Evolutionary conservation across 169 alveolate species (phyloP).

Genomic region (Besnoitia besnoiti): DNA sequence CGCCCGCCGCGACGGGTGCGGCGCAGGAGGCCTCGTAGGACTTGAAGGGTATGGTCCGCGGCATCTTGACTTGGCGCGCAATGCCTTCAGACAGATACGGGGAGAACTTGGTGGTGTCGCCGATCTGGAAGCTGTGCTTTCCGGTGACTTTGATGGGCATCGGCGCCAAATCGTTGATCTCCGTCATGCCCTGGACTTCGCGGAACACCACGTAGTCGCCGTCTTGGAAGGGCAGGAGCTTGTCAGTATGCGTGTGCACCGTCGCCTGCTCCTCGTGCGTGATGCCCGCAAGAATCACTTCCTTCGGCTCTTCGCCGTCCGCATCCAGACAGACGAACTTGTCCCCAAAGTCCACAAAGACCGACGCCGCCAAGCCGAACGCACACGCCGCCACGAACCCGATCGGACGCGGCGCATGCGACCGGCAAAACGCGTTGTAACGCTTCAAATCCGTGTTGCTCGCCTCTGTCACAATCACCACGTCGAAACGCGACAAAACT

Average conservation of each 20-base stretch:
- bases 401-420: conserved; percentile 55
- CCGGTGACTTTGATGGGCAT: conserved; percentile 86
- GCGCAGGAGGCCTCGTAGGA: conserved; percentile 78
- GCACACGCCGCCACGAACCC: conserved; percentile 72
- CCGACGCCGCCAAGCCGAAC: conserved; percentile 94
- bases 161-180: conserved; percentile 92
- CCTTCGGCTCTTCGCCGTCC: conserved; percentile 88
- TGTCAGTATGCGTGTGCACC: conserved; percentile 83
- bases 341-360: conserved; percentile 96
- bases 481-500: conserved; percentile 79
- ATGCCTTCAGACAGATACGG: conserved; percentile 88
- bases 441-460: not conserved
- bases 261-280: conserved; percentile 81
- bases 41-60: conserved; percentile 84
- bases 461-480: conserved; percentile 82
- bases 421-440: conserved; percentile 68
- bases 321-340: conserved; percentile 86
- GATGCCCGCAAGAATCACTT: conserved; percentile 85
- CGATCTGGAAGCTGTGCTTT: conserved; percentile 88
- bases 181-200: conserved; percentile 97
- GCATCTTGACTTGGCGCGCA: conserved; percentile 91
- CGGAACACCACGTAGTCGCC: conserved; percentile 95
- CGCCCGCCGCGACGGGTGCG: conserved; percentile 85
- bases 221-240: conserved; percentile 92
- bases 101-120: conserved; percentile 86